phyloP scores from a whole-genome alignment of 768 basidiomycete species.

The Suillus plorans region DNA sequence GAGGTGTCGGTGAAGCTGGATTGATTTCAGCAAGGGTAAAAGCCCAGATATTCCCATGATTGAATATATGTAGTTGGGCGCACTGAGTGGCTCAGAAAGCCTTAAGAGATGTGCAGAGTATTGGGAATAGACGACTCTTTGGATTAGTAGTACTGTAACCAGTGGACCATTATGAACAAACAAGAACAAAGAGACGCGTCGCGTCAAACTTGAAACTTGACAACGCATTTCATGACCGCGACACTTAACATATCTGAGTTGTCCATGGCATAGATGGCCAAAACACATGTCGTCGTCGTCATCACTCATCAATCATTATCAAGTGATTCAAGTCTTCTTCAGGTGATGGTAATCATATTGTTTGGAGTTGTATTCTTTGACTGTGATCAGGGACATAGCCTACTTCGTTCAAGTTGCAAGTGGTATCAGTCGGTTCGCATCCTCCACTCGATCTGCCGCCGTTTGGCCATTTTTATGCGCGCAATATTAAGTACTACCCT shows the following conservation, averaged over 20 bases:
- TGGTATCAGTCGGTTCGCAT: not conserved
- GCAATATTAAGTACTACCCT: not conserved
- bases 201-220: constrained; percentile 15
- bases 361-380: not conserved
- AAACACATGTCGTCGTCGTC: not conserved
- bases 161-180: constrained; percentile 17
- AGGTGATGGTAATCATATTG: not conserved
- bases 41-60: constrained; percentile 91
- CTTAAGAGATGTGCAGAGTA: not conserved
- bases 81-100: not conserved
- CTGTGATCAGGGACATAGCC: not conserved
- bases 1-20: constrained; percentile 75
- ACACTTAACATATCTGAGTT: not conserved
- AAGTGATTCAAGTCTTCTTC: not conserved
- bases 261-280: not conserved
- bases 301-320: not conserved
- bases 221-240: not conserved
- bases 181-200: constrained; percentile 31
- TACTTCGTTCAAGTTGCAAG: not conserved
- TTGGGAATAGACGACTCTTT: not conserved
- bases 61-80: not conserved
- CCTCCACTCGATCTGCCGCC: not conserved
- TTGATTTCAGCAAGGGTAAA: constrained; percentile 86
- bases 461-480: not conserved
- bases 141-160: constrained; percentile 1